Base-by-base conservation (phyloP, 495 filamentous ascomycete genomes). In the Penicillium daleae region DNA sequence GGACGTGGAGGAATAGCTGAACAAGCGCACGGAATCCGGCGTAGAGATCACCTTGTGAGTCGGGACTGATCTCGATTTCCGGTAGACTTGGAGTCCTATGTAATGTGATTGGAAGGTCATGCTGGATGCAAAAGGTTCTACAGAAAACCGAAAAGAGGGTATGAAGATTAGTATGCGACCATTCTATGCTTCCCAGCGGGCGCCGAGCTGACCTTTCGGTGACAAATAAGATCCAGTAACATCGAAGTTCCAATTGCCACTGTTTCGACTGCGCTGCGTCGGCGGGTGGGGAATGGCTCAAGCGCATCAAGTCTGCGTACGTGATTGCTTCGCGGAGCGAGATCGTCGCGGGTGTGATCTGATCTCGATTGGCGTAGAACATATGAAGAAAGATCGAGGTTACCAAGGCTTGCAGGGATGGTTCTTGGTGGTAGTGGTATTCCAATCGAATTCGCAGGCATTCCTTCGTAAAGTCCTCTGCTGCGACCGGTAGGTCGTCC, bases 41-140 rank as follows among this genome's bases (percentile, higher is more conserved):
- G 31, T 57, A 59, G 3, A 59, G 57, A 35, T 64, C 39, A 1
- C 52, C 49, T 19, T 57, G 54, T 13, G 55, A 48, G 26, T n/a
- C 44, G n/a, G n/a, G n/a, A 46, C 64, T 27, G 1, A 31, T 21
- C 19, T 58, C 57, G 10, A 60, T 56, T 50, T 55, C 59, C 8
- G 65, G 65, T 17, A 61, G 58, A 27, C 57, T 59, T 2, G 51
- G 37, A n/a, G 42, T 67, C 39, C 62, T 67, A 13, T 67, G 57
- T 4, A 67, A 52, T 17, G 61, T 64, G 19, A 67, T 60, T 17
- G 65, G 61, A 2, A 67, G 32, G 17, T 63, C 61, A 49, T 67
- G 65, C 50, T 67, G 65, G 29, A 67, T 67, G 53, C 65, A 67
- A 59, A 64, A 67, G 6, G 65, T 67, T 19, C 65, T 67, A 22